These are phyloP conservation scores for Xylariomycetidae sp. DNA, from an alignment of 2,329 filamentous ascomycete species.

Conservation along the genomic window DNA sequence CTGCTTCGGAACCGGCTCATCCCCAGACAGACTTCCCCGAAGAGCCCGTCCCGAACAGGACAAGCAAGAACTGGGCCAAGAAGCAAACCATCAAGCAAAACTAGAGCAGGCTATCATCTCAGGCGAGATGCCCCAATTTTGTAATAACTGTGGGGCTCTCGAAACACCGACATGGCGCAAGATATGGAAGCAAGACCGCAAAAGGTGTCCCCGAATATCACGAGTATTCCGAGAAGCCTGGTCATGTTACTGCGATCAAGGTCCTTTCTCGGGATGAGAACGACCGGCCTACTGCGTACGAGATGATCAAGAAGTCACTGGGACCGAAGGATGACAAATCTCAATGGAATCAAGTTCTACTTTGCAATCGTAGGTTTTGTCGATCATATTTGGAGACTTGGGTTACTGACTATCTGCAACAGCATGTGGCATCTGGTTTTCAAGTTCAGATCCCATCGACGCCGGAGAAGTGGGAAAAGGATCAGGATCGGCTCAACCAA, in stretches of 20 bases:
- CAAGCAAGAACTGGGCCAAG: conserved; percentile 61
- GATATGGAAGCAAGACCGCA: conserved; percentile 74
- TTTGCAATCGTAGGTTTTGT: conserved; percentile 90
- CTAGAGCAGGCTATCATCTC: conserved; percentile 63
- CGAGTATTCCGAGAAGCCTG: conserved; percentile 68
- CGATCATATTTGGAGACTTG: conserved; percentile 4
- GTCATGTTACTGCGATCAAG: conserved; percentile 70
- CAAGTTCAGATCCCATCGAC: conserved; percentile 89
- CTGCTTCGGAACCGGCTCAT: conserved; percentile 34
- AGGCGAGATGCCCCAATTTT: conserved; percentile 83
- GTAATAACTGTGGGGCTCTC: conserved; percentile 88
- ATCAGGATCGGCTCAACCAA: conserved; percentile 46
- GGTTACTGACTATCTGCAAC: conserved; percentile 23
- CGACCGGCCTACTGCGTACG: conserved; percentile 61
- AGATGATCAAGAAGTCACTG: conserved; percentile 73
- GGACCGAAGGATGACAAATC: conserved; percentile 58
- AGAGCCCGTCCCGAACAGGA: conserved; percentile 31
- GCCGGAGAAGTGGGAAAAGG: conserved; percentile 74
- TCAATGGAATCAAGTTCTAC: conserved; percentile 64
- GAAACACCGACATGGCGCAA: conserved; percentile 96
- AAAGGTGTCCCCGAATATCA: conserved; percentile 67
- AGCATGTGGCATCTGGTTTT: conserved; percentile 93
- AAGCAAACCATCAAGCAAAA: conserved; percentile 57
- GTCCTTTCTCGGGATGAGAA: conserved; percentile 58
- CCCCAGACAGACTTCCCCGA: conserved; percentile 42